These are phyloP conservation scores for Cladosporium sp. DNA, from an alignment of 2,329 filamentous ascomycete species.

Conservation along the genomic window DNA sequence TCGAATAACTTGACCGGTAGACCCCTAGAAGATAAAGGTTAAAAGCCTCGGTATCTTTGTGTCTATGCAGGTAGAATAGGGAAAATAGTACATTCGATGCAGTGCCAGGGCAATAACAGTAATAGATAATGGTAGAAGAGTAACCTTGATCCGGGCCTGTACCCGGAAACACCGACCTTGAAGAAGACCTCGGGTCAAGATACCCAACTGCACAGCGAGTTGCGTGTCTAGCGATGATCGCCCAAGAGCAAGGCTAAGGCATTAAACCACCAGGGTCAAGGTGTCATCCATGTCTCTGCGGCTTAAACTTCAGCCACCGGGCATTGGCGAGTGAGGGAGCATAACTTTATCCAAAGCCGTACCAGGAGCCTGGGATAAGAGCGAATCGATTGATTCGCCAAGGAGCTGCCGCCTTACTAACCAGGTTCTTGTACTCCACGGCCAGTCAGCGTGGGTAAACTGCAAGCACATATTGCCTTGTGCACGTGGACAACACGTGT, in stretches of 20 bases:
- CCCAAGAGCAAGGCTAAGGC: neutral
- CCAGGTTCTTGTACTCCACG: neutral
- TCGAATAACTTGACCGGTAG: neutral
- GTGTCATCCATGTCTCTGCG: neutral
- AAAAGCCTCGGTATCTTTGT: neutral
- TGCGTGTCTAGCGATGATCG: neutral
- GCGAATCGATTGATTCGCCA: constrained; percentile 1
- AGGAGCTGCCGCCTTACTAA: neutral
- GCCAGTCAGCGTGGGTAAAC: neutral
- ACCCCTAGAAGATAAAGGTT: neutral
- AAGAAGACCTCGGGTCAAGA: neutral
- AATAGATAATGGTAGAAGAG: neutral
- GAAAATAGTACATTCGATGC: neutral
- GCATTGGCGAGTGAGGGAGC: constrained; percentile 2
- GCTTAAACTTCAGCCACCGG: neutral
- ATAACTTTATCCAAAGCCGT: neutral
- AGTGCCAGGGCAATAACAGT: neutral
- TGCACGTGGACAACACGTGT: constrained; percentile 4
- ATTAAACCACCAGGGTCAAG: neutral
- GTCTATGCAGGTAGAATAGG: neutral
- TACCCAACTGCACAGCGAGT: neutral
- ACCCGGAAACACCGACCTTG: neutral
- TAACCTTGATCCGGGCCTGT: neutral
- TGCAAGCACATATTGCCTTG: neutral
- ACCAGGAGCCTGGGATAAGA: neutral